Base-by-base conservation (phyloP, 257 asterid species). In the Galeopsis tetrahit region DNA sequence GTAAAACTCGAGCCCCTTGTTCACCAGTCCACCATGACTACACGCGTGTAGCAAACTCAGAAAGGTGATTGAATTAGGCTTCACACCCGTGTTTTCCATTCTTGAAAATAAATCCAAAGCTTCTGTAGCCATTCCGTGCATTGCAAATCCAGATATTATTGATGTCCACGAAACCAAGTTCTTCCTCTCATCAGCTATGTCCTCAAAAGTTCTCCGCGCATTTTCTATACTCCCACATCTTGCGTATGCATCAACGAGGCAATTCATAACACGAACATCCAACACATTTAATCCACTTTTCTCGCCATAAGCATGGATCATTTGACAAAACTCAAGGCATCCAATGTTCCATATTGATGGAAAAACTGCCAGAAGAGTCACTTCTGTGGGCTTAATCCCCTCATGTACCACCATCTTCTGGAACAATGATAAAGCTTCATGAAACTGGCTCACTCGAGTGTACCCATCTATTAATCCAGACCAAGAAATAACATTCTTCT, bases 81-180 rank as follows among this genome's bases (percentile, higher is more conserved):
- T 80, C 52, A 82, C 36, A 39, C 85, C 82, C 15, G 44, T 78
- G 21, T 43, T 46, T 65, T 83, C 81, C 97, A 90, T 83, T 75
- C 74, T 70, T 42, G 7, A 61, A 64, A 79, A 90, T 74, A 76
- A 73, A 28, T 83, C 71, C 0, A 78, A 78, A 7, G 95, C 95
- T 72, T 88, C 86, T 73, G 57, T 62, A 9, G 85, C 86, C 93
- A 90, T 79, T 43, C 96, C 96, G 43, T 88, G 88, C 92, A 83
- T 85, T 7, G 93, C 91, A 32, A 77, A 86, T 59, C 86, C 91
- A 7, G 91, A 86, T 70, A 88, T 82, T 7, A 90, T 81, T 0
- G 96, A 90, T 13, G 93, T 82, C 97, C 97, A 90, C 3, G 93
- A 75, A 11, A 88, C 87, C 79, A 86, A 71, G 79, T 84, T 88